A percentile compares a stretch with the other conserved stretches of the same genome.
phyloP scores from a whole-genome alignment of 345 rosid species.

The Cardamine resedifolia region DNA sequence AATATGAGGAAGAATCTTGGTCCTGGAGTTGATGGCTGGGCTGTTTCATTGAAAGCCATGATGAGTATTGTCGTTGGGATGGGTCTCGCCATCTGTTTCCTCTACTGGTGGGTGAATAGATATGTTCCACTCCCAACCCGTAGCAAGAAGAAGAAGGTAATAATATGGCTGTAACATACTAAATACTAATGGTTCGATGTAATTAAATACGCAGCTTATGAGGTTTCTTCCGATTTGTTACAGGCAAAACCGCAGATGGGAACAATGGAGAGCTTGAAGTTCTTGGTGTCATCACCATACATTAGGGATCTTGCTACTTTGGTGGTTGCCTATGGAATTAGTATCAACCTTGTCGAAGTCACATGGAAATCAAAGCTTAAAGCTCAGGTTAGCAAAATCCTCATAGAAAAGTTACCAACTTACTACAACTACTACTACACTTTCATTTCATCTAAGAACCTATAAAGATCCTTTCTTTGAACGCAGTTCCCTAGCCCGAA shows the following conservation, averaged over 20 bases:
- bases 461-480: slow-evolving; percentile 11
- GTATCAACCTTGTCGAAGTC: slow-evolving; percentile 97
- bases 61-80: slow-evolving; percentile 91
- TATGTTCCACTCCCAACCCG: slow-evolving; percentile 80
- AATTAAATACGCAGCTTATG: neutral
- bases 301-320: slow-evolving; percentile 92
- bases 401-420: neutral
- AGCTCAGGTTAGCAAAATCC: slow-evolving; percentile 73
- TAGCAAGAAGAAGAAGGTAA: slow-evolving; percentile 97
- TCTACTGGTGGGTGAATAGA: slow-evolving; percentile 94
- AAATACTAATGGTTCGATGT: neutral
- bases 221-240: slow-evolving; percentile 13
- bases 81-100: slow-evolving; percentile 80
- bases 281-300: slow-evolving; percentile 85
- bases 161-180: neutral
- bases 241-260: slow-evolving; percentile 94
- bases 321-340: slow-evolving; percentile 98
- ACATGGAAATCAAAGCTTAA: slow-evolving; percentile 99
- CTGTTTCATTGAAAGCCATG: slow-evolving; percentile 89
- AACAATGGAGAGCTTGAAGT: slow-evolving; percentile 95
- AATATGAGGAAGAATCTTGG: slow-evolving; percentile 81
- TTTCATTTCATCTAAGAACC: neutral
- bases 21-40: slow-evolving; percentile 99
- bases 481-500: slow-evolving; percentile 95
- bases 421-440: neutral